Evolutionary conservation across 805 yeast genomes (phyloP).

Genomic region (Saturnispora hagleri): DNA sequence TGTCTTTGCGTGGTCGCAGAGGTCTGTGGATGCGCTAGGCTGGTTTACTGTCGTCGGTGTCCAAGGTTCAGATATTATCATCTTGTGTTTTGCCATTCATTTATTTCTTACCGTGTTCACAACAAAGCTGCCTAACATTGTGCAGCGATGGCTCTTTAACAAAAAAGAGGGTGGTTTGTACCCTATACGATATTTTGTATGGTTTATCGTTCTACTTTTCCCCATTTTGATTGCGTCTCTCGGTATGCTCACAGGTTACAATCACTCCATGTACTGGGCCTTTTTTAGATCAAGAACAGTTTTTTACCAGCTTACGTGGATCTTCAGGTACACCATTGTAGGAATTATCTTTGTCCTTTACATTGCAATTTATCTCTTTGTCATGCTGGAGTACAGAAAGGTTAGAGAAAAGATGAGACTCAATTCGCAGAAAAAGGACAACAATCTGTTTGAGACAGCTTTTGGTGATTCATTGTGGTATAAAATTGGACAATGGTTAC

Average conservation of each 20-base stretch:
- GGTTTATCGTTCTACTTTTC: constrained; percentile 45
- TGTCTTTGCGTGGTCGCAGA: constrained; percentile 26
- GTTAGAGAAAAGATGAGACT: constrained; percentile 8
- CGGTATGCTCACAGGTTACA: constrained; percentile 45
- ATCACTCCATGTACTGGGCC: constrained; percentile 65
- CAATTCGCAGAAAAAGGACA: constrained; percentile 1
- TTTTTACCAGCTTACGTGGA: constrained; percentile 76
- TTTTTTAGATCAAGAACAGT: constrained; percentile 63
- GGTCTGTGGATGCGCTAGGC: constrained; percentile 52
- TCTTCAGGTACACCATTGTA: constrained; percentile 63
- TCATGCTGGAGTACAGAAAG: constrained; percentile 53
- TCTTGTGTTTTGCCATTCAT: constrained; percentile 74
- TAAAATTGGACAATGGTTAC: constrained; percentile 20
- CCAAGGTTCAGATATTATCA: constrained; percentile 83
- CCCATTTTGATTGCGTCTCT: constrained; percentile 75
- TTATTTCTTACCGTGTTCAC: constrained; percentile 64
- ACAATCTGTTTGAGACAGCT: constrained; percentile 5
- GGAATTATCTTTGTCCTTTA: constrained; percentile 56
- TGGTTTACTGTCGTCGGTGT: constrained; percentile 73
- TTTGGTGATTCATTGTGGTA: constrained; percentile 27
- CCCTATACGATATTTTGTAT: constrained; percentile 46
- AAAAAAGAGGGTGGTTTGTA: constrained; percentile 65
- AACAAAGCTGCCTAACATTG: constrained; percentile 35
- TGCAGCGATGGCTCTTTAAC: neutral
- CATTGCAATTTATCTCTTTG: constrained; percentile 62